Evolutionary conservation across 1,284 basidiomycete genomes (phyloP), one percentile per base, ranked within the genome.

Genomic region (Lignosus rhinocerotis): DNA sequence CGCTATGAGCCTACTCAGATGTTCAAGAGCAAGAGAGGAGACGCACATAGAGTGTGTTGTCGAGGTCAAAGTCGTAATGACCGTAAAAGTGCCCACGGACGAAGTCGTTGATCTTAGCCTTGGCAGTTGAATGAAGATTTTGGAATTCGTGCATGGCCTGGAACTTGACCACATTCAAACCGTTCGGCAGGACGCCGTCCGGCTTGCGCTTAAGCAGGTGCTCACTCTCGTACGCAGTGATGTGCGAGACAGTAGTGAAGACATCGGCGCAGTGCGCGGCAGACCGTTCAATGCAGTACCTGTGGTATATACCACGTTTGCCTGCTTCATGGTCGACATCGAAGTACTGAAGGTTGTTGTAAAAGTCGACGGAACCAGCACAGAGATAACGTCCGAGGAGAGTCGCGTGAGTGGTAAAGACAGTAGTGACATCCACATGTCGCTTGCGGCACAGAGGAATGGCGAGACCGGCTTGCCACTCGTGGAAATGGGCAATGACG

Each of bases 331-430:
- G 96, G 70, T 99, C 96, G 60, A 98, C 96, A 69, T 99, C 96
- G 77, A 99, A 99, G 82, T 98, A 98, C 74, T 97, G 94, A 31
- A 99, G 81, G 74, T 99, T 98, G 82, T 98, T 99, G 83, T 99
- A 99, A 71, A 99, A 99, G 70, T 99, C 96, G 68, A 98, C 96
- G 54, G 87, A 92, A 59, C 96, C 96, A 1, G 96, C 96, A 70
- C 96, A 99, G 63, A 98, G 89, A 75, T 99, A 99, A 53, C 96
- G 93, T 21, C 96, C 96, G 55, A 99, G 90, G 25, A 99, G 86
- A 4, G 96, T 99, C n/a, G 96, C 96, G 73, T 98, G 96, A 43
- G 96, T 98, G 30, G 96, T 98, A 78, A 95, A 95, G 68, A 99
- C 93, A 71, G 96, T 98, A 45, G 96, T 98, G 62, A 98, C 90